Conservation (phyloP, 768 basidiomycete species). For the Kwoniella dendrophila region DNA sequence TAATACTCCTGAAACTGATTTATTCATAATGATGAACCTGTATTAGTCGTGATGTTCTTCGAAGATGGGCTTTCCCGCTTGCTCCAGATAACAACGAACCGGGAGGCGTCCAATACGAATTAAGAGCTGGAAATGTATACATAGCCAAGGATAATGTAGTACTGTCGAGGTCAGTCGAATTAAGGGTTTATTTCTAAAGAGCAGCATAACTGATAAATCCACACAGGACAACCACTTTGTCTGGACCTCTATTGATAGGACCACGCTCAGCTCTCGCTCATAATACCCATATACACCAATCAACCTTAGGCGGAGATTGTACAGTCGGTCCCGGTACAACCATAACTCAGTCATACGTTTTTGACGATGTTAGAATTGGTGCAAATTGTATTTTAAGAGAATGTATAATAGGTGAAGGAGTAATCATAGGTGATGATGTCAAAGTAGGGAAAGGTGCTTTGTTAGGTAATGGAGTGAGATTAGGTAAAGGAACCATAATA, state of each 20-base stretch:
- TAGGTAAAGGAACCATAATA: slow-evolving; percentile 73
- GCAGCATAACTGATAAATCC: neutral
- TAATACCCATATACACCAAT: slow-evolving; percentile 67
- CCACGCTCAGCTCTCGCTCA: slow-evolving; percentile 69
- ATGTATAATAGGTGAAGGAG: slow-evolving; percentile 79
- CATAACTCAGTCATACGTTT: slow-evolving; percentile 77
- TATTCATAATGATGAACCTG: neutral
- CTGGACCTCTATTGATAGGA: slow-evolving; percentile 68
- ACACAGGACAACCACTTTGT: slow-evolving; percentile 62
- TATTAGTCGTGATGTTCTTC: slow-evolving; percentile 82
- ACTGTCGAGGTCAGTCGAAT: slow-evolving; percentile 72
- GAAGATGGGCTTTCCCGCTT: slow-evolving; percentile 92
- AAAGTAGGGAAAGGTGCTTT: slow-evolving; percentile 74
- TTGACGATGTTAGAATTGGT: slow-evolving; percentile 67
- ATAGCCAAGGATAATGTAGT: slow-evolving; percentile 76
- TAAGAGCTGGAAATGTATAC: slow-evolving; percentile 85
- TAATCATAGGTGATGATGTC: slow-evolving; percentile 69
- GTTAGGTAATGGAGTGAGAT: slow-evolving; percentile 74
- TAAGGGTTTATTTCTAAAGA: neutral
- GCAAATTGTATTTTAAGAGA: slow-evolving; percentile 63
- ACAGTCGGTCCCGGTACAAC: slow-evolving; percentile 70
- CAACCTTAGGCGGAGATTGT: slow-evolving; percentile 78
- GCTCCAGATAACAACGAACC: slow-evolving; percentile 94
- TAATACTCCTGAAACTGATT: slow-evolving; percentile 5
- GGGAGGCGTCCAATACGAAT: slow-evolving; percentile 75